These are phyloP conservation scores for Alisma plantagoaquatica DNA, from an alignment of 106 monocot genomes.

Conservation along the genomic window DNA sequence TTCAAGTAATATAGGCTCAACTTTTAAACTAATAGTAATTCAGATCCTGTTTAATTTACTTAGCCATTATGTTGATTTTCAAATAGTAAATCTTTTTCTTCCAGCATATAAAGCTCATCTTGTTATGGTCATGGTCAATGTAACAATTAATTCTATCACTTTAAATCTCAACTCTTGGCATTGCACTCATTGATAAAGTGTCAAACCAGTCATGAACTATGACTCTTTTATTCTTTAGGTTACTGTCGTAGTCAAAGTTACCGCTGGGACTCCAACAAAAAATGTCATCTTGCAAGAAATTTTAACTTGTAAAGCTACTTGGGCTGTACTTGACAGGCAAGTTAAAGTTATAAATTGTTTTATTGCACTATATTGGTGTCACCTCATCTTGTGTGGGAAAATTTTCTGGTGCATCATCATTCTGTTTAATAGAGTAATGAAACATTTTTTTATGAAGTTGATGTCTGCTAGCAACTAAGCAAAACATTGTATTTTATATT, in stretches of 20 bases:
- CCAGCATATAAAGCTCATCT: too few species aligned
- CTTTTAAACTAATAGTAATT: too few species aligned
- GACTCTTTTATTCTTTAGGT: too few species aligned
- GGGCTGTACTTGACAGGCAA: slow-evolving; percentile 40
- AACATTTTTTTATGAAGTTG: background rate
- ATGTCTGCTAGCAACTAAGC: background rate
- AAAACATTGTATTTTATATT: background rate
- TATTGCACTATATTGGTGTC: background rate
- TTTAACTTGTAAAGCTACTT: slow-evolving; percentile 21
- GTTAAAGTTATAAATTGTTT: background rate
- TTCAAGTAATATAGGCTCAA: too few species aligned
- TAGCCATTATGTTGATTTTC: too few species aligned
- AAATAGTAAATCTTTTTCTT: too few species aligned
- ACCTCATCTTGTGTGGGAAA: background rate
- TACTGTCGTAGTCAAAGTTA: slow-evolving; percentile 24
- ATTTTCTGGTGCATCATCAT: background rate
- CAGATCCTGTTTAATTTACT: too few species aligned
- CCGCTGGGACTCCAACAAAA: slow-evolving; percentile 33
- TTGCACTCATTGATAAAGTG: too few species aligned
- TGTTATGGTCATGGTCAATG: too few species aligned
- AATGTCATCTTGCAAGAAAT: slow-evolving; percentile 34
- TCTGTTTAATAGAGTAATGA: background rate
- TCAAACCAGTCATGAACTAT: too few species aligned
- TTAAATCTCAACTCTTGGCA: too few species aligned
- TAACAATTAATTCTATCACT: too few species aligned